phyloP scores from a whole-genome alignment of 768 basidiomycete genomes.

The Termitomyces sp. region DNA sequence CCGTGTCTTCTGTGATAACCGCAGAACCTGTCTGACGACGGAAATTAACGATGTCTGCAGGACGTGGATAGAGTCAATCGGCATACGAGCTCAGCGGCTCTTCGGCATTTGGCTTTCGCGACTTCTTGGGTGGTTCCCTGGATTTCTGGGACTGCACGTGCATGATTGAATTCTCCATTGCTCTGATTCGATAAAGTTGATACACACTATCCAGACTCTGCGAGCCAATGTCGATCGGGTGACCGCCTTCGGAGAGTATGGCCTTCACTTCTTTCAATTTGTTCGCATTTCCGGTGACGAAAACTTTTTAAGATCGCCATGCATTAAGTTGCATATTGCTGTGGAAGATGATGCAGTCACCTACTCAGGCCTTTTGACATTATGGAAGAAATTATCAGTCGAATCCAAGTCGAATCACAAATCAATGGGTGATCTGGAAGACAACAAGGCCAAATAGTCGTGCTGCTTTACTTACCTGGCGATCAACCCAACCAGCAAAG shows the following conservation, averaged over 20 bases:
- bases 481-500: no score
- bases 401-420: not conserved
- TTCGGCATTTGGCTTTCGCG: constrained; percentile 78
- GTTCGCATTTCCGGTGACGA: constrained; percentile 93
- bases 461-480: no score
- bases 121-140: constrained; percentile 93
- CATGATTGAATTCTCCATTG: not conserved
- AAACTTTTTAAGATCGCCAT: constrained; percentile 49
- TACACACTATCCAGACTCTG: constrained; percentile 74
- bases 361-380: constrained; percentile 19
- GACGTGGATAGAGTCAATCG: not conserved
- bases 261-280: constrained; percentile 86
- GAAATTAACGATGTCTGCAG: not conserved
- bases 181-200: not conserved
- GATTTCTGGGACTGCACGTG: constrained; percentile 75
- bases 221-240: constrained; percentile 74
- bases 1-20: constrained; percentile 87
- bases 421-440: no score
- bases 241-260: constrained; percentile 62
- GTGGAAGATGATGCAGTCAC: not conserved
- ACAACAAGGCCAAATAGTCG: not conserved
- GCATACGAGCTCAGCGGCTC: constrained; percentile 76
- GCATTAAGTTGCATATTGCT: not conserved
- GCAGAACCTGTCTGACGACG: constrained; percentile 36
- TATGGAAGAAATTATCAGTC: not conserved